Evolutionary conservation across 2,329 filamentous ascomycete species (phyloP).

Genomic region (Cladosporium colombiae): DNA sequence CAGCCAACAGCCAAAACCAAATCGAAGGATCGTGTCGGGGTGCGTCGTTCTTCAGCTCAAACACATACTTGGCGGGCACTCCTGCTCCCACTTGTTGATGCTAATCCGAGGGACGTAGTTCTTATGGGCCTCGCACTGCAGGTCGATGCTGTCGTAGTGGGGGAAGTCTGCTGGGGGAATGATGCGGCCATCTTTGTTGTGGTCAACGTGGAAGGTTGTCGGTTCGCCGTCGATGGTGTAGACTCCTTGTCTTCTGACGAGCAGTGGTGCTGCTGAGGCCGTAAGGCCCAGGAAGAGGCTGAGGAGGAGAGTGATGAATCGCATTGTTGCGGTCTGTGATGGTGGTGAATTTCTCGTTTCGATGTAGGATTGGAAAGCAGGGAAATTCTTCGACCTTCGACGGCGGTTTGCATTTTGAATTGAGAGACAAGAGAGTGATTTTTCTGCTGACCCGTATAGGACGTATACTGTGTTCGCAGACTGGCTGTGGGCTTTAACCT

Average conservation of each 20-base stretch:
- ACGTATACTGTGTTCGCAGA: neutral
- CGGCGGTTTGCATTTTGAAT: neutral
- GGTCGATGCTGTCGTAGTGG: neutral
- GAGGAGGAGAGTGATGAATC: neutral
- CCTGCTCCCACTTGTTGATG: neutral
- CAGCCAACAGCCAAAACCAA: neutral
- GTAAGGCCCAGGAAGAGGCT: neutral
- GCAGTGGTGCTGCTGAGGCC: neutral
- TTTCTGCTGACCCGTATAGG: neutral
- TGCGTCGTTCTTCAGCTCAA: neutral
- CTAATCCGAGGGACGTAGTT: neutral
- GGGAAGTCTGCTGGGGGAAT: neutral
- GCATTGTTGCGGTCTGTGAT: neutral
- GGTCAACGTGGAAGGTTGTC: neutral
- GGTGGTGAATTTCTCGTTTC: neutral
- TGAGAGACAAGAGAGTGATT: neutral
- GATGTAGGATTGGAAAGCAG: neutral
- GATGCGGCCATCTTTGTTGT: neutral
- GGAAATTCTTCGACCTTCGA: neutral
- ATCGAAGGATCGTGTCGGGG: neutral
- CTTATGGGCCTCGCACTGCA: neutral
- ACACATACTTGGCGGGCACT: neutral
- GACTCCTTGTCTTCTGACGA: neutral
- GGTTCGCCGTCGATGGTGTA: neutral
- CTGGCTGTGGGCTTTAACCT: neutral